These are phyloP conservation scores for Microglena sp. DNA, from an alignment of 139 green algal species.

Conservation along the genomic window DNA sequence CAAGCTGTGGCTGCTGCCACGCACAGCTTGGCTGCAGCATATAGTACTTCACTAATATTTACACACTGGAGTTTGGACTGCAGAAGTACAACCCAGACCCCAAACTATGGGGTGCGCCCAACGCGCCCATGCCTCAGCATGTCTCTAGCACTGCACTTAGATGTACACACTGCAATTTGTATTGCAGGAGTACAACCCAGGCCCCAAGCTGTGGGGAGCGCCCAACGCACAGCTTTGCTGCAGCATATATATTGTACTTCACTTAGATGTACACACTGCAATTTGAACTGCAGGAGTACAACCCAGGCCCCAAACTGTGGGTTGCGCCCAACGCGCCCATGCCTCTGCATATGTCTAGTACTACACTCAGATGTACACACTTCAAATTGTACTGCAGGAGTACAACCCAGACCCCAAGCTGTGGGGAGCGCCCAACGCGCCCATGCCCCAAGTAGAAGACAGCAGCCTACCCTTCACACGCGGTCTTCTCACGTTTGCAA, in stretches of 20 bases:
- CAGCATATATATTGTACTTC: too few species aligned
- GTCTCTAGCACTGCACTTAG: too few species aligned
- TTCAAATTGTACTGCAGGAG: too few species aligned
- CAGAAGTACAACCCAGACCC: constrained; percentile 10
- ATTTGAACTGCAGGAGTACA: constrained; percentile 17
- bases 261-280: too few species aligned
- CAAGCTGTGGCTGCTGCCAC: too few species aligned
- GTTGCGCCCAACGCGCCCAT: constrained; percentile 5
- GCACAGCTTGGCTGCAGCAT: too few species aligned
- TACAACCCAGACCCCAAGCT: constrained; percentile 12
- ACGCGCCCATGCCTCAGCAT: not conserved
- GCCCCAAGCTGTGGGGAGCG: constrained; percentile 1
- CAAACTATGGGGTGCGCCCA: not conserved
- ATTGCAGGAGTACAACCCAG: constrained; percentile 16
- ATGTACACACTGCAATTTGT: too few species aligned
- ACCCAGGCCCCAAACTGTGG: constrained; percentile 7
- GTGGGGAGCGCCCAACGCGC: not conserved
- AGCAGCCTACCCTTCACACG: constrained; percentile 49
- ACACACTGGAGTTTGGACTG: too few species aligned
- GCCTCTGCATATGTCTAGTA: too few species aligned
- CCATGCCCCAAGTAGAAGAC: constrained; percentile 32
- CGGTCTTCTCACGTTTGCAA: constrained; percentile 55
- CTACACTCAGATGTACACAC: too few species aligned
- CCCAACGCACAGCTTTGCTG: too few species aligned
- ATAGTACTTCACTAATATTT: too few species aligned